Evolutionary conservation across 805 yeast species (phyloP).

Genomic region (Cyberlindnera euphorbiae): DNA sequence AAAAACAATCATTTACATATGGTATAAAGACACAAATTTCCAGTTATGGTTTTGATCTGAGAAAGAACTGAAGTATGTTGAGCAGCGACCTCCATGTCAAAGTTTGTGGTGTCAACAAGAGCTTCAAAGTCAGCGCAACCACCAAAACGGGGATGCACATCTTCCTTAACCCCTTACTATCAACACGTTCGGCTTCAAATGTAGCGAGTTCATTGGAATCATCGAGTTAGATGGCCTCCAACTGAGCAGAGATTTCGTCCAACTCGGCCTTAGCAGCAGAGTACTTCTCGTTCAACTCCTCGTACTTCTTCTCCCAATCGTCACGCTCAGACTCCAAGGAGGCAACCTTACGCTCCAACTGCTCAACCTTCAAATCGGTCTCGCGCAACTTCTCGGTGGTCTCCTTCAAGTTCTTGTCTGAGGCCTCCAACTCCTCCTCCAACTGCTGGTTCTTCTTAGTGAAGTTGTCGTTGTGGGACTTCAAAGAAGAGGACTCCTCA

Average conservation of each 20-base stretch:
- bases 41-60: conserved; percentile 5
- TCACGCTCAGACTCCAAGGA: conserved; percentile 91
- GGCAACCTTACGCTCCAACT: conserved; percentile 88
- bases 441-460: conserved; percentile 83
- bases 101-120: conserved; percentile 1
- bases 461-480: conserved; percentile 85
- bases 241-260: conserved; percentile 94
- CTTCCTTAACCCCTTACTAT: neutral
- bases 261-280: conserved; percentile 84
- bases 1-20: no score
- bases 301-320: conserved; percentile 84
- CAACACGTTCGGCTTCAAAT: neutral
- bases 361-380: conserved; percentile 94
- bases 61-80: conserved; percentile 7
- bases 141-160: conserved; percentile 6
- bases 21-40: no score
- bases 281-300: conserved; percentile 80
- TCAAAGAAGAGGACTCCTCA: conserved; percentile 84
- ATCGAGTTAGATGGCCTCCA: conserved; percentile 48
- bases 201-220: neutral
- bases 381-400: conserved; percentile 92
- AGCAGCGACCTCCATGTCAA: conserved; percentile 4
- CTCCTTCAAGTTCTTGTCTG: conserved; percentile 87
- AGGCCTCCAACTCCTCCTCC: conserved; percentile 87
- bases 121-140: conserved; percentile 1